A percentile compares a stretch with the other conserved stretches of the same genome.
Evolutionary conservation across 345 rosid species (phyloP).

Genomic region (Syzygium jambos): DNA sequence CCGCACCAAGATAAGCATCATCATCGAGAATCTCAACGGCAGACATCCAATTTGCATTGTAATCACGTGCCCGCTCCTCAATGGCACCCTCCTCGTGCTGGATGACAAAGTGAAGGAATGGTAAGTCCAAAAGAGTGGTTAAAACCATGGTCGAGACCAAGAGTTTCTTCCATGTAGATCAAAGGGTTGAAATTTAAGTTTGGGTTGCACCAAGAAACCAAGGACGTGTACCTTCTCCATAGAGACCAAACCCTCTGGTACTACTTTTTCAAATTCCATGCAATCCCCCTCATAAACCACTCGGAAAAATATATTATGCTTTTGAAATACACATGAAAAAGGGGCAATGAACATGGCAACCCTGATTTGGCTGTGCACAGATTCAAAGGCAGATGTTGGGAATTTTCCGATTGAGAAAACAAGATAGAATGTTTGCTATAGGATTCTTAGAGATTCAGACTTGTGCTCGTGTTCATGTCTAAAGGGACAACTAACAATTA

Average conservation of each 20-base stretch:
- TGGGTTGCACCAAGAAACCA: background rate
- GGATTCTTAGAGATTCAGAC: background rate
- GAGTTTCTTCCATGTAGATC: background rate
- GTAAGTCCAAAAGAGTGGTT: background rate
- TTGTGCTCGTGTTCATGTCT: background rate
- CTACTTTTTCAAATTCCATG: background rate
- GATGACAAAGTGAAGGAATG: background rate
- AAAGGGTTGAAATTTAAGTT: background rate
- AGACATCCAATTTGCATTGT: slow-evolving; percentile 88
- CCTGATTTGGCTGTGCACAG: background rate
- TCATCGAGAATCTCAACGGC: slow-evolving; percentile 91
- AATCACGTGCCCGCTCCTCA: slow-evolving; percentile 84
- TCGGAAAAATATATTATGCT: background rate
- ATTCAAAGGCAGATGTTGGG: background rate
- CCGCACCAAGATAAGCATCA: slow-evolving; percentile 79
- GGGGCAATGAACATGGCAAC: background rate
- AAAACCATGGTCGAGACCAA: background rate
- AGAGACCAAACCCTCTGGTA: background rate
- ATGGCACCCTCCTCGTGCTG: slow-evolving; percentile 93
- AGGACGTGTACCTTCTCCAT: background rate
- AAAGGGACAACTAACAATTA: background rate
- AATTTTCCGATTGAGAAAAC: background rate
- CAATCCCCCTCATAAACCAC: background rate
- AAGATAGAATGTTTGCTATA: background rate
- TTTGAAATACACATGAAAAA: background rate